Evolutionary conservation across 2,329 filamentous ascomycete species (phyloP), one percentile per base, ranked within the genome.

Genomic region (Didymella exigua): DNA sequence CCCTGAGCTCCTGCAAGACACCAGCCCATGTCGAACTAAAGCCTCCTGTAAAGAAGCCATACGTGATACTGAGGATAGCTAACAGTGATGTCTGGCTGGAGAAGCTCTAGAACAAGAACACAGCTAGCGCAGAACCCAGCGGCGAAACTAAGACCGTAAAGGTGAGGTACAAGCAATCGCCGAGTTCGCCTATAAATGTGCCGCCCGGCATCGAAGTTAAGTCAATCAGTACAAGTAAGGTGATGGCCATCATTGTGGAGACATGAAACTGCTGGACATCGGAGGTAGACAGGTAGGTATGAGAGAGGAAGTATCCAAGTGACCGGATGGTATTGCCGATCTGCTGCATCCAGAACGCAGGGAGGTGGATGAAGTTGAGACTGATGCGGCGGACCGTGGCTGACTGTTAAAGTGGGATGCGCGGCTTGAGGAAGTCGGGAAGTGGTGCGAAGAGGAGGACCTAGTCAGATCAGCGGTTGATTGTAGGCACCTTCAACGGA

Each of bases 71-170:
- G 42, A 74, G 72, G 2, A 67, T 44, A 18, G 61, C 51, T 5
- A 83, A 60, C 0, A 70, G 51, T 1, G 59, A 54, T 58, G 73
- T 10, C 55, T 71, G 70, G 3, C 67, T 65, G 0, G 79, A 74
- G 3, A 81, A 61, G 0, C 79, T 79, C 80, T 81, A 83, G 26
- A 78, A 57, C 1, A 78, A 60, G 34, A 81, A 79, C 0, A 77
- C 69, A 1, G 77, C 74, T 2, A 77, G 10, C 1, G 66, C 71
- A 18, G 76, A 43, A 10, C 78, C 77, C 8, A 75, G 44, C 0
- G 76, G 75, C 0, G 76, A 78, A 0, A 79, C 65, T 1, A 77
- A 53, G 13, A 77, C 76, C 16, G 76, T 75, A 0, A 72, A 76
- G 4, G 74, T 75, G 19, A 74, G 66, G 27, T 73, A 66, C n/a